Conservation (phyloP, 257 asterid genomes). For the Solanum rostratum region DNA sequence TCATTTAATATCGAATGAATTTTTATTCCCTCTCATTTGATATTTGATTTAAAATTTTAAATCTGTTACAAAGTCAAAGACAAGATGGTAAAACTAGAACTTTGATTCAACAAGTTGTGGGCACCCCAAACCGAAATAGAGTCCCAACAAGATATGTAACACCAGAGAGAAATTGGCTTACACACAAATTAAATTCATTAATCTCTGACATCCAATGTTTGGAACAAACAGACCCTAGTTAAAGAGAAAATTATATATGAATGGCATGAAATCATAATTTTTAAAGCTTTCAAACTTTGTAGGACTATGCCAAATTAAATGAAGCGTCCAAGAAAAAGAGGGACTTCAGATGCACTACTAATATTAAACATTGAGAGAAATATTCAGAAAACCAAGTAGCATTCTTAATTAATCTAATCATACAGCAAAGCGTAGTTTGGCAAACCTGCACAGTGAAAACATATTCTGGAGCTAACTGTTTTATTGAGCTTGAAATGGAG, state of each 20-base stretch:
- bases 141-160: background rate
- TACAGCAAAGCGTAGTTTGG: constrained; percentile 2
- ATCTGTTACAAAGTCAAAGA: background rate
- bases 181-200: background rate
- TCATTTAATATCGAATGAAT: background rate
- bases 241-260: background rate
- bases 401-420: background rate
- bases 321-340: background rate
- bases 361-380: background rate
- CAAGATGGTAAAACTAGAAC: background rate
- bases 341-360: background rate
- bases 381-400: background rate
- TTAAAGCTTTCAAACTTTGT: background rate
- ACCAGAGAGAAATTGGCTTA: background rate
- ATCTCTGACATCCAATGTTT: background rate
- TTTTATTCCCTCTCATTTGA: background rate
- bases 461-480: constrained; percentile 53
- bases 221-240: background rate
- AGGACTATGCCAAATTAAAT: background rate
- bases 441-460: constrained; percentile 80
- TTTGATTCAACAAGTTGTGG: background rate
- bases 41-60: background rate
- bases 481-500: constrained; percentile 49
- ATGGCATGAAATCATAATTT: background rate
- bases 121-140: background rate